Evolutionary conservation across 257 asterid species (phyloP), one percentile per base, ranked within the genome.

Genomic region (Petunia secreta): DNA sequence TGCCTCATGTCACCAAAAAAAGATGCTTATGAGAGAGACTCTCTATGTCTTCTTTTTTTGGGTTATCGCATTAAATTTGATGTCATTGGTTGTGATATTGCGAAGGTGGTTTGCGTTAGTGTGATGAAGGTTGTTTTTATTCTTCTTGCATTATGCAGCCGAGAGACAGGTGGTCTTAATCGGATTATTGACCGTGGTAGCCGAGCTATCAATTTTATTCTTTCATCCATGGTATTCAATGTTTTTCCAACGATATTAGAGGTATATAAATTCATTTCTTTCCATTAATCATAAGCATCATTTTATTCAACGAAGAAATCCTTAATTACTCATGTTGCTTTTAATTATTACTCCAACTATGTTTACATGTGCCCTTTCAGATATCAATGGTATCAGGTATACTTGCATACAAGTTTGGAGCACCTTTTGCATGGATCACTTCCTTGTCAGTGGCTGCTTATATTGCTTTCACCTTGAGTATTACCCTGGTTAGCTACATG

Each of bases 131-230:
- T 48, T 75, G 15, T 5, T 75, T 40, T 82, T 58, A 43, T 81
- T 73, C 62, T 64, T 81, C 63, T 74, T 71, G 71, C 64, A 55
- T 53, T n/a, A 10, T 88, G 82, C 89, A 95, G 99, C 85, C 98
- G 99, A 77, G 98, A 95, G 88, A 95, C 99, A 16, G 99, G 99
- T 84, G 99, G 89, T 77, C 94, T 95, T 75, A 93, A 90, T 89
- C 94, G 98, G 79, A 92, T 85, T 59, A 95, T 95, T 73, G 99
- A 95, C 81, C 98, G 99, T 81, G 99, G 99, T 84, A 95, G 98
- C 88, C 97, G 99, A 11, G 99, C 99, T 83, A 95, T 95, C 80
- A 93, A 95, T 85, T 95, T 93, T 85, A 90, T 95, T 76, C 98
- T 95, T 85, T 92, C 98, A 36, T 75, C 99, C 14, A 93, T 93